Evolutionary conservation across 1,284 basidiomycete species (phyloP), one percentile per base, ranked within the genome.

Genomic region (Ustilago crameri): DNA sequence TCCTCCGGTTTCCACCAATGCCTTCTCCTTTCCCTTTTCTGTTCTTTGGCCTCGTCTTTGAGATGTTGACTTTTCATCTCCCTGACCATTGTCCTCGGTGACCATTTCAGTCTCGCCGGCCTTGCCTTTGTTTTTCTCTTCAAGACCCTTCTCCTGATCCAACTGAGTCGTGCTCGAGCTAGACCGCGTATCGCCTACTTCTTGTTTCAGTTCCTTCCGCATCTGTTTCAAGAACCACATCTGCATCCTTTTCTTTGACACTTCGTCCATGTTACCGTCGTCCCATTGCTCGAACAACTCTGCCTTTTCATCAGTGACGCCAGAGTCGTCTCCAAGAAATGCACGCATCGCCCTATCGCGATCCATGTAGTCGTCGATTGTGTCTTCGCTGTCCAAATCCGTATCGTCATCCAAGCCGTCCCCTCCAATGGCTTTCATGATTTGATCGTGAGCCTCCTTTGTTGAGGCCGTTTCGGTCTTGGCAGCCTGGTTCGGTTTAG

Each of bases 41-140:
- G 3, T 15, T 18, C 50, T 27, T 34, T 34, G 3, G 23, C 41
- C 12, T 51, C 18, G 38, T 40, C 49, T 27, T 42, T 51, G 40
- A 8, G 8, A n/a, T n/a, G n/a, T n/a, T n/a, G n/a, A n/a, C 5
- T 48, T 18, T 14, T 9, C 38, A 40, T 40, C 18, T 15, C 23
- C 40, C 17, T 23, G 20, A 27, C 23, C 30, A 7, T 37, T 38
- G 12, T 9, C 35, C 22, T 43, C 47, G 22, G 37, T 40, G 9
- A 2, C 30, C 14, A 49, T 41, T 40, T 32, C 50, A 30, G 23
- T 41, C 27, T 45, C 26, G 44, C 35, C 18, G 18, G 22, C 34
- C 34, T 37, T 9, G 7, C 42, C 27, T 9, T 37, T 37, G 35
- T 5, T 37, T n/a, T 37, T 14, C 5, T 37, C 35, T 17, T 17